Evolutionary conservation across 1,139 yeast species (phyloP).

Genomic region (Kodamaea ohmeri): DNA sequence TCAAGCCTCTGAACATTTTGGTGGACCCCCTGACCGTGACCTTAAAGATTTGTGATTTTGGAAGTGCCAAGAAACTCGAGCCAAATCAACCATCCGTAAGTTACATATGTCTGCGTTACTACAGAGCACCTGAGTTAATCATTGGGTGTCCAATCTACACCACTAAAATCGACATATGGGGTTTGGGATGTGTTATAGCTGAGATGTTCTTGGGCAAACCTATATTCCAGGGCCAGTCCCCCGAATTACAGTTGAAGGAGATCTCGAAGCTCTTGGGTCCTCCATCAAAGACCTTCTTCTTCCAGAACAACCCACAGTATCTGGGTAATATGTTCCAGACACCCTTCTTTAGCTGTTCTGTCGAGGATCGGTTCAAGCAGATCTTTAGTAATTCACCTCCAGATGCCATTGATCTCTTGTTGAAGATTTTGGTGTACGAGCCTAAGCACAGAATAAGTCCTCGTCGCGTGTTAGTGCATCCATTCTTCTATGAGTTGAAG

Average conservation of each 20-base stretch:
- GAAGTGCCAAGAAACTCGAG: constrained; percentile 75
- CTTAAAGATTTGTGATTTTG: constrained; percentile 78
- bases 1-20: constrained; percentile 75
- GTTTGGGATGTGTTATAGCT: constrained; percentile 80
- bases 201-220: constrained; percentile 83
- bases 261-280: constrained; percentile 74
- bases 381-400: constrained; percentile 69
- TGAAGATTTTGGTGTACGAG: constrained; percentile 69
- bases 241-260: constrained; percentile 71
- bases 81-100: constrained; percentile 72
- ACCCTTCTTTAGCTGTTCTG: constrained; percentile 60
- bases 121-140: constrained; percentile 80
- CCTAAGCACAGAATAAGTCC: constrained; percentile 70
- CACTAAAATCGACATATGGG: constrained; percentile 83
- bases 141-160: constrained; percentile 75
- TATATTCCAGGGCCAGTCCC: constrained; percentile 77
- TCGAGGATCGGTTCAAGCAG: constrained; percentile 63
- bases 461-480: constrained; percentile 64
- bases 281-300: constrained; percentile 71
- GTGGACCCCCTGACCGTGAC: constrained; percentile 67
- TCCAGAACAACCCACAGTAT: constrained; percentile 70
- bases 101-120: constrained; percentile 76
- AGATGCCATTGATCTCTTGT: constrained; percentile 66
- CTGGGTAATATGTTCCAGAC: constrained; percentile 72
- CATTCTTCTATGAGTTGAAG: constrained; percentile 68